phyloP scores from a whole-genome alignment of 306 rosid genomes.

The Prunus fruticosa region DNA sequence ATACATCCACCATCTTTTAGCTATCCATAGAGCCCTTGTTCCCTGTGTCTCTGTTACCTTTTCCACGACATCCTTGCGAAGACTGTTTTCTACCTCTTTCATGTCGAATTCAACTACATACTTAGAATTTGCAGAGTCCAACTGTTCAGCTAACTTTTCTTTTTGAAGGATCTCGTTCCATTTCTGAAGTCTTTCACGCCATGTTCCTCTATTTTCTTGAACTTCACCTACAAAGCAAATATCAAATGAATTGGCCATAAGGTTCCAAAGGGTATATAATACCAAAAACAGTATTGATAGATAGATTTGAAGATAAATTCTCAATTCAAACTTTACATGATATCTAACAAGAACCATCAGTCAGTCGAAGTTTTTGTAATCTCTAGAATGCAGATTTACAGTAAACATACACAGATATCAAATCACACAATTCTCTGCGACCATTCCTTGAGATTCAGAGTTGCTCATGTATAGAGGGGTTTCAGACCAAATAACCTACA shows the following conservation, averaged over 20 bases:
- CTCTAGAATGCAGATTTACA: not conserved
- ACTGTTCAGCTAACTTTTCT: slow-evolving; percentile 58
- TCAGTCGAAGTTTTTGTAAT: slow-evolving; percentile 2
- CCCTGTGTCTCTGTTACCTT: slow-evolving; percentile 57
- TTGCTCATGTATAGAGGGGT: not conserved
- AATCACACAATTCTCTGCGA: not conserved
- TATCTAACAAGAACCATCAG: slow-evolving; percentile 17
- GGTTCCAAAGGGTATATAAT: slow-evolving; percentile 16
- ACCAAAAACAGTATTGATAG: slow-evolving; percentile 1
- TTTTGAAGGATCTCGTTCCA: slow-evolving; percentile 79
- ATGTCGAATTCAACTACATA: slow-evolving; percentile 91
- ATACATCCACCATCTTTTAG: slow-evolving; percentile 97
- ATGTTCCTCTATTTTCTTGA: slow-evolving; percentile 52
- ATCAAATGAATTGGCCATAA: slow-evolving; percentile 13
- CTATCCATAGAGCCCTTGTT: slow-evolving; percentile 79
- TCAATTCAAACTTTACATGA: slow-evolving; percentile 11
- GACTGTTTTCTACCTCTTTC: slow-evolving; percentile 97
- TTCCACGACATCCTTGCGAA: slow-evolving; percentile 80
- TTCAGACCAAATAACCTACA: slow-evolving; percentile 3
- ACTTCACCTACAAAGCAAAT: slow-evolving; percentile 41
- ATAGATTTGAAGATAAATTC: slow-evolving; percentile 19
- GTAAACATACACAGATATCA: not conserved
- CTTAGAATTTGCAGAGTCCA: slow-evolving; percentile 61
- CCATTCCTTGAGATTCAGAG: not conserved
- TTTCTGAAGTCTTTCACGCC: slow-evolving; percentile 77